Percentiles rank a stretch among this genome's conserved stretches.
Evolutionary conservation across 108 stramenopile species (phyloP).

Genomic region (Epipyxis sp.): DNA sequence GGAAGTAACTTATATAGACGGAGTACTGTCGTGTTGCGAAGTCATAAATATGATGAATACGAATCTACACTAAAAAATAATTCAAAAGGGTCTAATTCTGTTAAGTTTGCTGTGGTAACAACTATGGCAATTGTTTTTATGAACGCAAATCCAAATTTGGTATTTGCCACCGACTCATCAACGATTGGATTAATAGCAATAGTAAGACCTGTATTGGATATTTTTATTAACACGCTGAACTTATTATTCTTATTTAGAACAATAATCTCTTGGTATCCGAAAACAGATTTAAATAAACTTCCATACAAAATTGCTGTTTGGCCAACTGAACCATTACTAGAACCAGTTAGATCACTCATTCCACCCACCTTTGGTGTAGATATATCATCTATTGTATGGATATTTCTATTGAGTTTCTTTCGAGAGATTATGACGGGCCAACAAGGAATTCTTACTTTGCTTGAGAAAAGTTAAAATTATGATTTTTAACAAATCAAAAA

Average conservation of each 20-base stretch:
- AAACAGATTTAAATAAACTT: slow-evolving; percentile 46
- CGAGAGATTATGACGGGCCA: slow-evolving; percentile 88
- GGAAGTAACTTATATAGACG: no score
- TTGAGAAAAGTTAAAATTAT: slow-evolving; percentile 39
- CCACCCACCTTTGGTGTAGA: slow-evolving; percentile 87
- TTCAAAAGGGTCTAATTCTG: no score
- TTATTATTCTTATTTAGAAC: background rate
- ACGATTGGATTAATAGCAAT: no score
- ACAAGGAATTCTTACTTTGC: slow-evolving; percentile 85
- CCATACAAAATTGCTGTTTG: slow-evolving; percentile 49
- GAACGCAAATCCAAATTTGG: no score
- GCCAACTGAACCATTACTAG: slow-evolving; percentile 53
- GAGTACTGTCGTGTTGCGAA: no score
- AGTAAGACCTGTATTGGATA: no score
- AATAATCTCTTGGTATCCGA: slow-evolving; percentile 12
- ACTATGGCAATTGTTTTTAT: no score
- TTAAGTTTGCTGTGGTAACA: no score
- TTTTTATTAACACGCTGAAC: background rate
- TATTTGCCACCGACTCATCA: no score
- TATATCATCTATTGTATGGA: slow-evolving; percentile 90
- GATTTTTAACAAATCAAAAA: no score
- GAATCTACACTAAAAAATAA: no score
- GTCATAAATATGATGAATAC: no score
- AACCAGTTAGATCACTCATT: slow-evolving; percentile 21
- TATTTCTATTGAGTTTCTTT: slow-evolving; percentile 82